Base-by-base conservation (phyloP, 306 rosid species). In the Prosopis cineraria region DNA sequence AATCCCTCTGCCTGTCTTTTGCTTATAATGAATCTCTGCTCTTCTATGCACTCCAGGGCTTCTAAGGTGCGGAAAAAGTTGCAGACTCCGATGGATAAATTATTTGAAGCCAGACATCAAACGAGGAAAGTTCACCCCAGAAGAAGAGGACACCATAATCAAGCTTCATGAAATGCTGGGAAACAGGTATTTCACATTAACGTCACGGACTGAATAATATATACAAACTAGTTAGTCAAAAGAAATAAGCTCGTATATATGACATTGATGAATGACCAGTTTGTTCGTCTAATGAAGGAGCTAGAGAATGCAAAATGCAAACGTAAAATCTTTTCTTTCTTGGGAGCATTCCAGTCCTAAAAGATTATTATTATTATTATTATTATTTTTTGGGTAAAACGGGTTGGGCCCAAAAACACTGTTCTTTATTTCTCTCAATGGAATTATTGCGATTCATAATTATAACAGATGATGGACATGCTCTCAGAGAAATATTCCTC, bases 61-160 rank as follows among this genome's bases (percentile, higher is more conserved):
- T 25, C 80, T 84, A 44, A 87, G 98, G 68, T 94, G 98, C 83
- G 98, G 98, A 63, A 94, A 94, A 80, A 94, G 98, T 75, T 94
- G 98, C 70, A 84, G 98, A 50, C 88, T 94, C 4, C 62, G 98
- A 24, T 94, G 97, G 97, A 84, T 77, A 10, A 94, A 94, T 75
- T 94, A 94, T 68, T 56, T 94, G 64, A 90, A 89, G n/a, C 98
- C 98, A 0, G 98, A 94, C 79, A 89, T 94, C 60, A 94, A 94
- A 78, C 78, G 98, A 31, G 98, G 98, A 13, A 92, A 94, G 65
- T 85, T 92, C 30, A 92, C 86, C 77, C 56, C 37, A 72, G 94
- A 94, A 52, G 98, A 94, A 80, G 96, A 94, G 39, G 96, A 94
- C 0, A 43, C 88, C 60, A 90, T 94, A 12, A 88, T 94, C 75